Percentiles rank a stretch among this genome's conserved stretches.
Evolutionary conservation across 2,329 filamentous ascomycete genomes (phyloP).

Genomic region (Xylaria sp.): DNA sequence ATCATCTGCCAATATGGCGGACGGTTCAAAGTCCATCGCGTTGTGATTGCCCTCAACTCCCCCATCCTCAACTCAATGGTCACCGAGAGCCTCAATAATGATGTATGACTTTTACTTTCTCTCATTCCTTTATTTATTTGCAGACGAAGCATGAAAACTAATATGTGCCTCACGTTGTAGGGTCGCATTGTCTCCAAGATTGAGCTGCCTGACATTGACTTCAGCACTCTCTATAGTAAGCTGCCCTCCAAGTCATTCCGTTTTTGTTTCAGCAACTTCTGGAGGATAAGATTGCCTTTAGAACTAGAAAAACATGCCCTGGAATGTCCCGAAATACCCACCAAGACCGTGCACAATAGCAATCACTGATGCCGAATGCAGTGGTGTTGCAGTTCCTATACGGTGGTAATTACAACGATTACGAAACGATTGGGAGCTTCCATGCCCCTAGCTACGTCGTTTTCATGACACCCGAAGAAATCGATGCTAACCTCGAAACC

Average conservation of each 20-base stretch:
- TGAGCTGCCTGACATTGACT: conserved; percentile 33
- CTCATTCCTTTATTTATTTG: neutral
- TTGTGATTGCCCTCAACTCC: conserved; percentile 12
- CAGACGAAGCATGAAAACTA: neutral
- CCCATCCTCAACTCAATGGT: conserved; percentile 13
- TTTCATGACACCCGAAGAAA: conserved; percentile 17
- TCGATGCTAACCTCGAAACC: conserved; percentile 14
- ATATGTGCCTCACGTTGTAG: conserved; percentile 8
- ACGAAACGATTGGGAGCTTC: conserved; percentile 13
- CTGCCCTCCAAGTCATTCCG: neutral
- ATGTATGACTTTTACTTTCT: neutral
- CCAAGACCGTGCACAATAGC: neutral
- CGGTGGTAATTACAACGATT: conserved; percentile 26
- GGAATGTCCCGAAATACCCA: neutral
- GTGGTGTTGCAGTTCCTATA: conserved; percentile 29
- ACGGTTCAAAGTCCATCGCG: conserved; percentile 12
- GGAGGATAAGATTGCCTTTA: neutral
- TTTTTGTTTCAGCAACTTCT: neutral
- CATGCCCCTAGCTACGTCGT: conserved; percentile 22
- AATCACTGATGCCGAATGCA: neutral
- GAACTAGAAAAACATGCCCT: neutral
- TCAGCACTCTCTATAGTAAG: conserved; percentile 40
- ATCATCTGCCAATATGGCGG: conserved; percentile 13
- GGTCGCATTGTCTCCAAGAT: conserved; percentile 14
- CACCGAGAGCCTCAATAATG: neutral